Conservation (phyloP, 2,329 filamentous ascomycete species). For the Colletotrichum aenigma region DNA sequence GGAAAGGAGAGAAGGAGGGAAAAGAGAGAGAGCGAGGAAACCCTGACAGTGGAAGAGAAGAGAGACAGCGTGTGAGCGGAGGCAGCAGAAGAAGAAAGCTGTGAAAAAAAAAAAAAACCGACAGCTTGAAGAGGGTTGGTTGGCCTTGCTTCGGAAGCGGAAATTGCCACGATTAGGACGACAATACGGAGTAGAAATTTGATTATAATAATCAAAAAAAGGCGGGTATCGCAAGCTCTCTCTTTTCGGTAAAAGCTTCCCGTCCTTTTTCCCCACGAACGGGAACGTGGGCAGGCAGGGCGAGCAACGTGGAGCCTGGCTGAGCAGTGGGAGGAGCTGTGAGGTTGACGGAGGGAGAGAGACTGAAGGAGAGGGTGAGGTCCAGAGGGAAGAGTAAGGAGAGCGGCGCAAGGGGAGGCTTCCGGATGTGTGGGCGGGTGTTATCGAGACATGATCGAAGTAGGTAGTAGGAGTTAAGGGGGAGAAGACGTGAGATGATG, state of each 20-base stretch:
- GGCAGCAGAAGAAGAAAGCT: neutral
- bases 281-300: neutral
- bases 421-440: neutral
- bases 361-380: neutral
- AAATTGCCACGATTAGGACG: constrained; percentile 11
- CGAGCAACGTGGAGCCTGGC: neutral
- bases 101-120: neutral
- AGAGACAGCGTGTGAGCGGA: neutral
- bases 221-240: constrained; percentile 10
- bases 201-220: constrained; percentile 11
- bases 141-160: neutral
- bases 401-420: neutral
- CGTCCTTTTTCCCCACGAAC: neutral
- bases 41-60: neutral
- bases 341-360: neutral
- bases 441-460: neutral
- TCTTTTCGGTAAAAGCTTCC: neutral
- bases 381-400: neutral
- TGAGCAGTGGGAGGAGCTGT: neutral
- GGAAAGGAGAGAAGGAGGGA: neutral
- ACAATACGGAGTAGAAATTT: constrained; percentile 3
- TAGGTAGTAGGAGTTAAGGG: neutral
- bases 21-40: neutral
- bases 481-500: too few relatives aligned
- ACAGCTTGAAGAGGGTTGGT: neutral